phyloP scores from a whole-genome alignment of 306 rosid genomes.

The Mimosa pudica region DNA sequence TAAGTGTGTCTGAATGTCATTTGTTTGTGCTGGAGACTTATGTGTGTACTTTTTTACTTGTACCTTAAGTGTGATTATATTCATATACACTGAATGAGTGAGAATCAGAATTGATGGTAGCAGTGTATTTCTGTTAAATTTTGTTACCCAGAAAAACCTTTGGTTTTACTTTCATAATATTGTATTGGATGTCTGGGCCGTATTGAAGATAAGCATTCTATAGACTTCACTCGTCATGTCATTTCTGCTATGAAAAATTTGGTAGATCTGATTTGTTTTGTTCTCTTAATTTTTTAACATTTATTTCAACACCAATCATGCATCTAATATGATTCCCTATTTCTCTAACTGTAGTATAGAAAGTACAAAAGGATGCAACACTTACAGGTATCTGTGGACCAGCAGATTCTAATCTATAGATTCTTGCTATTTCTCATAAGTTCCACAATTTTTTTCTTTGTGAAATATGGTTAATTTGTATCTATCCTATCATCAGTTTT shows the following conservation, averaged over 20 bases:
- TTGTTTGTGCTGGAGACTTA: too few species aligned
- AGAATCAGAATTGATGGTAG: neutral
- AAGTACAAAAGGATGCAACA: neutral
- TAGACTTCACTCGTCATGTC: neutral
- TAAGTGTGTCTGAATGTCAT: too few species aligned
- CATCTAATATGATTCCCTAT: neutral
- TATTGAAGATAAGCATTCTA: neutral
- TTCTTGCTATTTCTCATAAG: conserved; percentile 70
- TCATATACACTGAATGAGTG: neutral
- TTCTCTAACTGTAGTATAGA: neutral
- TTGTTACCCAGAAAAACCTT: neutral
- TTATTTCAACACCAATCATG: neutral
- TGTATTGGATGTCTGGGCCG: neutral
- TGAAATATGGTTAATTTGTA: neutral
- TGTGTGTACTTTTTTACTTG: too few species aligned
- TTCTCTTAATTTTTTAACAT: neutral
- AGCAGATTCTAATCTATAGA: conserved; percentile 47
- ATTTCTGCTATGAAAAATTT: neutral
- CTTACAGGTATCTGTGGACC: conserved; percentile 59
- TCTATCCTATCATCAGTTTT: neutral
- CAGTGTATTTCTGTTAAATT: neutral
- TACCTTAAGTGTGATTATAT: too few species aligned
- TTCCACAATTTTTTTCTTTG: conserved; percentile 34
- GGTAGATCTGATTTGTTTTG: neutral
- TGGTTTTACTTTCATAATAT: neutral